Conservation (phyloP, 129 eudicot species). For the Centaurea solstitialis region DNA sequence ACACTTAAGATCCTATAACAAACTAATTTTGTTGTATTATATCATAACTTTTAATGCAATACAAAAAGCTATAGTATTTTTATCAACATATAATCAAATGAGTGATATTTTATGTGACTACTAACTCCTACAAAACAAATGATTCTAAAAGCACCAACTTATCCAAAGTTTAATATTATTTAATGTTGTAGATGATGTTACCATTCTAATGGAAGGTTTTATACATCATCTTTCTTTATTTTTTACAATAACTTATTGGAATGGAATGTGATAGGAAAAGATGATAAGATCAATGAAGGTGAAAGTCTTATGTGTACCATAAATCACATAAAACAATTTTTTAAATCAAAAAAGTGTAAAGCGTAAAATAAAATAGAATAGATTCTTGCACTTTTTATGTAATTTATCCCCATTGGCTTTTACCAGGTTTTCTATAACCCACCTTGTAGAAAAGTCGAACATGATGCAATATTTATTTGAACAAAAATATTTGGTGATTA, state of each 20-base stretch:
- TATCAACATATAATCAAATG: background rate
- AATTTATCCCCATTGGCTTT: background rate
- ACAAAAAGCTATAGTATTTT: too few relatives aligned
- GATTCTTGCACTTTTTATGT: background rate
- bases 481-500: background rate
- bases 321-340: background rate
- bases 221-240: background rate
- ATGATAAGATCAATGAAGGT: constrained; percentile 8
- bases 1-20: too few relatives aligned
- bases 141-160: background rate
- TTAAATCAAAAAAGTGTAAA: background rate
- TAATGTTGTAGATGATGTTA: background rate
- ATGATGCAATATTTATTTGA: background rate
- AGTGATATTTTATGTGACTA: background rate
- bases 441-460: background rate
- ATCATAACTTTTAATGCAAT: background rate
- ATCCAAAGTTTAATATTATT: constrained; percentile 11
- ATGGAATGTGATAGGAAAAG: background rate
- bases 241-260: background rate
- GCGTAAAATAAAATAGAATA: background rate
- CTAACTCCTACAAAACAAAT: background rate
- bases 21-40: too few relatives aligned
- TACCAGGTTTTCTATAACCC: background rate
- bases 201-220: constrained; percentile 4
- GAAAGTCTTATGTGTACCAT: constrained; percentile 18